Evolutionary conservation across 352 stramenopile species (phyloP).

Genomic region (Pythium grandisporangium): DNA sequence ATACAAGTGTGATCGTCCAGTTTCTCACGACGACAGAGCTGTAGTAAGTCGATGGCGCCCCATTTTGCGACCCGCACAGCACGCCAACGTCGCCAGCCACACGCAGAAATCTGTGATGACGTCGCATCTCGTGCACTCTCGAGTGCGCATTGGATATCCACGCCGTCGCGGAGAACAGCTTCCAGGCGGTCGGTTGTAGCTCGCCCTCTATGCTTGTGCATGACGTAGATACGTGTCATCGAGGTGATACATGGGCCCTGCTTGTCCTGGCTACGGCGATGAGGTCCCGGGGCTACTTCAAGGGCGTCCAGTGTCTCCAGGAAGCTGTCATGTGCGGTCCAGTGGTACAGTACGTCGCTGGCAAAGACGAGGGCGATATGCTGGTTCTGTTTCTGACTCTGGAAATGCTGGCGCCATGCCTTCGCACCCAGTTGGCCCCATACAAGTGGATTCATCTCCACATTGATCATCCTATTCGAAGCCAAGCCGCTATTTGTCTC

Average conservation of each 20-base stretch:
- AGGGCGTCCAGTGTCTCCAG: constrained; percentile 23
- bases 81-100: constrained; percentile 18
- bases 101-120: no score
- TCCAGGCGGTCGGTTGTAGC: constrained; percentile 18
- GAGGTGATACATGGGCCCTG: no score
- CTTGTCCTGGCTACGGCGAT: background rate
- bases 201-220: constrained; percentile 42
- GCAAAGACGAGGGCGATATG: constrained; percentile 32
- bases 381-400: no score
- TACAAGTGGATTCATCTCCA: no score
- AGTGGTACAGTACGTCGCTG: constrained; percentile 58
- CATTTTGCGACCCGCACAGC: constrained; percentile 10
- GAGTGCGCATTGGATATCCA: background rate
- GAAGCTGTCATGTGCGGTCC: constrained; percentile 31
- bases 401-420: no score
- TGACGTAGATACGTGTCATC: no score
- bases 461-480: no score
- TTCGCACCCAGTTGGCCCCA: no score
- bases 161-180: constrained; percentile 7
- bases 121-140: no score
- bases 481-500: no score
- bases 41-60: constrained; percentile 14
- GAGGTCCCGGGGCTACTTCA: background rate
- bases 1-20: no score
- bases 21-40: no score